A percentile compares a stretch with the other conserved stretches of the same genome.
Evolutionary conservation across 2,329 filamentous ascomycete genomes (phyloP).

Genomic region (Ceratocystis colombiana): DNA sequence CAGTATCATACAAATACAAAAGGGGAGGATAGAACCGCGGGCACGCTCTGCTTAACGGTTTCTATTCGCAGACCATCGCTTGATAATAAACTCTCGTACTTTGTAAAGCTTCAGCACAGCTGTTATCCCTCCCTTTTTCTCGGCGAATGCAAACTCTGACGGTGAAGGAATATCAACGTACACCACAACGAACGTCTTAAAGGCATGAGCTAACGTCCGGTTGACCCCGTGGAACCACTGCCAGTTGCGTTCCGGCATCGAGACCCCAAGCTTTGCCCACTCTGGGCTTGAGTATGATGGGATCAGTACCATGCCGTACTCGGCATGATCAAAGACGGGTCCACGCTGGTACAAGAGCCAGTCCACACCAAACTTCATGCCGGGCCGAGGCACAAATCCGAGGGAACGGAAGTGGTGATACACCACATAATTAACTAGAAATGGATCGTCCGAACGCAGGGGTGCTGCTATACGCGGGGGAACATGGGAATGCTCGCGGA

Average conservation of each 20-base stretch:
- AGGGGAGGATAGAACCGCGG: not conserved
- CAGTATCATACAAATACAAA: not conserved
- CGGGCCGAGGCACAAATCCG: slow-evolving; percentile 86
- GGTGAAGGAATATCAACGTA: slow-evolving; percentile 86
- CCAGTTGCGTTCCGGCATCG: slow-evolving; percentile 50
- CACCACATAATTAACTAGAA: slow-evolving; percentile 75
- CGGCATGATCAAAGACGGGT: slow-evolving; percentile 87
- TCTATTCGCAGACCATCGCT: slow-evolving; percentile 75
- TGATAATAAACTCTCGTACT: slow-evolving; percentile 69
- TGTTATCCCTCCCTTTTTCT: slow-evolving; percentile 46
- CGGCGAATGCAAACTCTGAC: slow-evolving; percentile 37
- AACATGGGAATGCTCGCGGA: slow-evolving; percentile 59
- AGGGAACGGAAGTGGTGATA: slow-evolving; percentile 95
- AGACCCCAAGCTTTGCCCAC: slow-evolving; percentile 54
- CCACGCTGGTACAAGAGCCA: slow-evolving; percentile 90
- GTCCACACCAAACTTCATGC: slow-evolving; percentile 90
- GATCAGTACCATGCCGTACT: slow-evolving; percentile 77
- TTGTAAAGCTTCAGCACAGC: slow-evolving; percentile 57
- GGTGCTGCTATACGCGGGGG: slow-evolving; percentile 39
- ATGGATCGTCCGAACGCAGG: slow-evolving; percentile 66
- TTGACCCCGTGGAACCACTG: slow-evolving; percentile 83
- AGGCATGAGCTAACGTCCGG: slow-evolving; percentile 77
- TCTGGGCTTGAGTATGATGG: slow-evolving; percentile 68
- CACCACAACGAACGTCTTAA: slow-evolving; percentile 78
- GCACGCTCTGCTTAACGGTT: slow-evolving; percentile 38